phyloP scores from a whole-genome alignment of 148 eudicot genomes.

The Fagopyrum tataricum region DNA sequence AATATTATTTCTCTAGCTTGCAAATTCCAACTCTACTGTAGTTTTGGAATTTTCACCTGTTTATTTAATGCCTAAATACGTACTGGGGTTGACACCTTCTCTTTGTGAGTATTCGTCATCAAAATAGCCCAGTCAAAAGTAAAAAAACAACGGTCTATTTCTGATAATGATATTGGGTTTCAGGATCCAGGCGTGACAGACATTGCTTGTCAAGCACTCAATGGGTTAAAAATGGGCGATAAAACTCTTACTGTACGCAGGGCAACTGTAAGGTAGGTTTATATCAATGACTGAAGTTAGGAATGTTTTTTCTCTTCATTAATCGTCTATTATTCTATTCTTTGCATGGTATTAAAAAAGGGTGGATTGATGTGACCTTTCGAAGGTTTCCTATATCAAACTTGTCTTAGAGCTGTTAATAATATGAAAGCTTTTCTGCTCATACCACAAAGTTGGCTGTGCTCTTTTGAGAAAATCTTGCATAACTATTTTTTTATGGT shows the following conservation, averaged over 20 bases:
- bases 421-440: neutral
- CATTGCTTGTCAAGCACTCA: slow-evolving; percentile 89
- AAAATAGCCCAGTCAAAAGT: neutral
- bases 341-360: neutral
- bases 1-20: neutral
- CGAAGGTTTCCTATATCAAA: neutral
- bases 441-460: neutral
- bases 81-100: neutral
- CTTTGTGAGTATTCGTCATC: neutral
- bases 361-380: neutral
- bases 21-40: neutral
- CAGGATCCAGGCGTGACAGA: slow-evolving; percentile 85
- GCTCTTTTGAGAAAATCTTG: neutral
- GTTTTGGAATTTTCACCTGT: neutral
- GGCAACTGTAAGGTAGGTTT: slow-evolving; percentile 68
- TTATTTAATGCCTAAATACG: neutral
- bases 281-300: neutral
- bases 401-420: neutral
- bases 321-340: neutral
- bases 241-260: slow-evolving; percentile 88
- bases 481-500: neutral
- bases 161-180: slow-evolving; percentile 7
- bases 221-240: slow-evolving; percentile 96
- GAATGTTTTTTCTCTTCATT: neutral
- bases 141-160: neutral